These are phyloP conservation scores for Pezicula radicicola DNA, from an alignment of 2,329 filamentous ascomycete species.

Conservation along the genomic window DNA sequence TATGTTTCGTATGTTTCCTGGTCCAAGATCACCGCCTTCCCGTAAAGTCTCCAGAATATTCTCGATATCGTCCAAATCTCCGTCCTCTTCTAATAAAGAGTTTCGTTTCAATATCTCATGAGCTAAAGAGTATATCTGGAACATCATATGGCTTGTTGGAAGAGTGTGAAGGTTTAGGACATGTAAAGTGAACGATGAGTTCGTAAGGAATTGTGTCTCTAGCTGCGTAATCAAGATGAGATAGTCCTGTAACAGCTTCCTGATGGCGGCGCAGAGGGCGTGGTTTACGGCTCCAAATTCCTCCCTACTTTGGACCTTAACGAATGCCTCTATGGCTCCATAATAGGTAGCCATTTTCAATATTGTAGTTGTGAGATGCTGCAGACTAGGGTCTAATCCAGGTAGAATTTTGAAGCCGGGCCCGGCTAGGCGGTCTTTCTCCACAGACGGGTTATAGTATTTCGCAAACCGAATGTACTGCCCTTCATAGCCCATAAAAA, in stretches of 20 bases:
- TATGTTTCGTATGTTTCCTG: too few species aligned
- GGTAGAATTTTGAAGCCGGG: slow-evolving; percentile 76
- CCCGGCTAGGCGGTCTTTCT: slow-evolving; percentile 82
- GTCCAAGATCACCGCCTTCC: slow-evolving; percentile 78
- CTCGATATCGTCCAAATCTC: slow-evolving; percentile 77
- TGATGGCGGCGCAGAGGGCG: slow-evolving; percentile 90
- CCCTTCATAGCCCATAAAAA: slow-evolving; percentile 98
- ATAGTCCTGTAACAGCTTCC: slow-evolving; percentile 90
- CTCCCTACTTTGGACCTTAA: slow-evolving; percentile 89
- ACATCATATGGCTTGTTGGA: slow-evolving; percentile 85
- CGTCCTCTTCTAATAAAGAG: slow-evolving; percentile 77
- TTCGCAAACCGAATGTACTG: slow-evolving; percentile 89
- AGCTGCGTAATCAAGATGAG: slow-evolving; percentile 88
- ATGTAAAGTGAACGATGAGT: slow-evolving; percentile 85
- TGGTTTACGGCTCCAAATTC: slow-evolving; percentile 95
- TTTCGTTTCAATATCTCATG: slow-evolving; percentile 88
- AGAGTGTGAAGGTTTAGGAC: slow-evolving; percentile 92
- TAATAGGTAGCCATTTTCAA: slow-evolving; percentile 94
- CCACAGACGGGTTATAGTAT: slow-evolving; percentile 76
- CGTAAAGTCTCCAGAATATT: slow-evolving; percentile 87
- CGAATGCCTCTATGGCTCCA: slow-evolving; percentile 83
- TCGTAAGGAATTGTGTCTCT: slow-evolving; percentile 89
- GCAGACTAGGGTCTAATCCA: slow-evolving; percentile 85
- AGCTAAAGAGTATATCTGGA: slow-evolving; percentile 82
- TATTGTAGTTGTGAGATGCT: slow-evolving; percentile 85